Base-by-base conservation (phyloP, 2,329 filamentous ascomycete species). In the Davidsoniella virescens region DNA sequence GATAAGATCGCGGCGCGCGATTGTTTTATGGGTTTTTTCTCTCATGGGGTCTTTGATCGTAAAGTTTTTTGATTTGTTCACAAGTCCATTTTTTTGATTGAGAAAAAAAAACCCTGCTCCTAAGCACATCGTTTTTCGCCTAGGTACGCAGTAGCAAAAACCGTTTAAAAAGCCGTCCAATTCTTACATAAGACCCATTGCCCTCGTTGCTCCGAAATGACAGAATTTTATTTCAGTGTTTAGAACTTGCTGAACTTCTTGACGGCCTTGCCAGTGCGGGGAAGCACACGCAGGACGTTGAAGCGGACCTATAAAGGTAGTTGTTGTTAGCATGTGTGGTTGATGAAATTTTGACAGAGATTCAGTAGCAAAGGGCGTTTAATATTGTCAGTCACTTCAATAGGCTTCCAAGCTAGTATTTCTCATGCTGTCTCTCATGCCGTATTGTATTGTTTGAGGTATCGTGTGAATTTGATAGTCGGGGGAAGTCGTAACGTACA, bases 161-260 rank as follows among this genome's bases (percentile, higher is more conserved):
- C 39, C 46, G 46, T 43, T 33, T 23, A 23, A 33, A 47, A 49
- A 55, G 52, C 59, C 61, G 53, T 47, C 49, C 43, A 54, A 8
- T 53, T 53, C 38, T 29, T 47, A 63, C 60, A 65, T 63, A 62
- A 66, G 65, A 63, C 29, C 63, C 62, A 59, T 63, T 56, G 58
- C 60, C 61, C 55, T 63, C 62, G 62, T 61, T 67, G 61, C 66
- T 70, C 53, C 71, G 70, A 47, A 71, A 73, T 73, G 69, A 70
- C 70, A 71, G 57, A 65, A 44, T 48, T 54, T 54, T 54, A 51
- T 54, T 54, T 51, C 46, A 54, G 42, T 63, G 64, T 64, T 82
- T 94, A 98, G 79, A 98, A 98, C 80, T 98, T 98, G 78, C 71
- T 77, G 82, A 98, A 98, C 70, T 81, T 72, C 87, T 98, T 98